A percentile compares a stretch with the other conserved stretches of the same genome.
Evolutionary conservation across 306 rosid genomes (phyloP).

Genomic region (Cicer chorassanicum): DNA sequence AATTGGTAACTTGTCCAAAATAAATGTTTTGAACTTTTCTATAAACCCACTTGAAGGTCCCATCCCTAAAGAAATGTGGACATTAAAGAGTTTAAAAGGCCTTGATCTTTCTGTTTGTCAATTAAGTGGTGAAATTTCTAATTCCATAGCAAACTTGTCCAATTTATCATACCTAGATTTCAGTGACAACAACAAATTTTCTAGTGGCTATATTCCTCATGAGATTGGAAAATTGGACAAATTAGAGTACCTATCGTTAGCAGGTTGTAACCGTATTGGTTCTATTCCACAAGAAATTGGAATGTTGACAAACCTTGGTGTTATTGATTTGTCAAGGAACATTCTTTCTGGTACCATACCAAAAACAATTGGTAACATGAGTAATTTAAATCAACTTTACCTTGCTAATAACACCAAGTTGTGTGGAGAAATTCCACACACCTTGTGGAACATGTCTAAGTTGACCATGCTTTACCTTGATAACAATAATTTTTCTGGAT

Average conservation of each 20-base stretch:
- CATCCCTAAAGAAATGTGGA: constrained; percentile 41
- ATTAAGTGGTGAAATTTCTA: constrained; percentile 12
- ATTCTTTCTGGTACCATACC: constrained; percentile 29
- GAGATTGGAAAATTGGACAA: constrained; percentile 41
- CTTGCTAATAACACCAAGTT: neutral
- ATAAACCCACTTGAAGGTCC: neutral
- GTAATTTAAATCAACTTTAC: neutral
- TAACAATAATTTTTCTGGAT: neutral
- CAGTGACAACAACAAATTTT: neutral
- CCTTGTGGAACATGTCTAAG: constrained; percentile 32
- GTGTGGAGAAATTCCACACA: constrained; percentile 21
- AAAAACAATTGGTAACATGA: constrained; percentile 35
- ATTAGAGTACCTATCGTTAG: neutral
- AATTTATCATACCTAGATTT: constrained; percentile 30
- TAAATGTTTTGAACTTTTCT: constrained; percentile 30
- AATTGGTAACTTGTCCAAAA: constrained; percentile 38
- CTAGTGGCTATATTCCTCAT: constrained; percentile 18
- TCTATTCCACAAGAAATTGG: constrained; percentile 45
- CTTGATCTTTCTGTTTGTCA: neutral
- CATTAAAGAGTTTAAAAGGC: constrained; percentile 17
- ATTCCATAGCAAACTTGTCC: constrained; percentile 34
- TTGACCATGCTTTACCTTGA: neutral
- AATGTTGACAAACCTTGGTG: neutral
- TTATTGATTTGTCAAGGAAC: neutral
- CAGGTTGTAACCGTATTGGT: neutral